Percentiles rank a stretch among this genome's conserved stretches.
phyloP scores from a whole-genome alignment of 2,329 filamentous ascomycete species.

The Madurella mycetomatis region DNA sequence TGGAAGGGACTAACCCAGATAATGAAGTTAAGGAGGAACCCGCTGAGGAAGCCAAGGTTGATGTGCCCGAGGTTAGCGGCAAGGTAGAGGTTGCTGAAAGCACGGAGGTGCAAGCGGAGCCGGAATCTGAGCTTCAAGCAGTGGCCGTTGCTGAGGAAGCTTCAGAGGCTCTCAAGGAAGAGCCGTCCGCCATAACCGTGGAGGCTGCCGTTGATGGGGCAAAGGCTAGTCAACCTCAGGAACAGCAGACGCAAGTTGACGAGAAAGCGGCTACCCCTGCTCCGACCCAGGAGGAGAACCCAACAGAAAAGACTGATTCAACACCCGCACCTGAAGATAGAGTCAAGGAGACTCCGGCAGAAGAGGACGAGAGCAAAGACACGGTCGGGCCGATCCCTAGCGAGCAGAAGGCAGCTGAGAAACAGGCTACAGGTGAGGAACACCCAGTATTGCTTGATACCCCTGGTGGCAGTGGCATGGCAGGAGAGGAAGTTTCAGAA shows the following conservation, averaged over 20 bases:
- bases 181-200: background rate
- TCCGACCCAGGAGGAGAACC: slow-evolving; percentile 2
- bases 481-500: slow-evolving; percentile 24
- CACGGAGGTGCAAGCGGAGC: slow-evolving; percentile 1
- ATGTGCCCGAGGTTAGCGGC: background rate
- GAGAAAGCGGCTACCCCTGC: slow-evolving; percentile 22
- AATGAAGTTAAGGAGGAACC: background rate
- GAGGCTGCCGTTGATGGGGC: slow-evolving; percentile 1
- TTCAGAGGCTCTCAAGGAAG: slow-evolving; percentile 1
- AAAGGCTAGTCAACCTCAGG: slow-evolving; percentile 32
- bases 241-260: slow-evolving; percentile 49
- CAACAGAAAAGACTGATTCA: background rate
- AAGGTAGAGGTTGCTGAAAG: slow-evolving; percentile 4
- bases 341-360: slow-evolving; percentile 9
- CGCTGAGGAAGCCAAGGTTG: background rate
- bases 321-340: slow-evolving; percentile 28
- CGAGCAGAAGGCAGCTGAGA: slow-evolving; percentile 21
- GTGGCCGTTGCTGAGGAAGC: too few species aligned
- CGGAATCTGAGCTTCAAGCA: slow-evolving; percentile 2
- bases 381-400: slow-evolving; percentile 23
- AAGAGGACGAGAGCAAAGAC: slow-evolving; percentile 32
- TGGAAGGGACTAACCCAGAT: background rate
- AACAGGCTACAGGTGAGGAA: slow-evolving; percentile 30
- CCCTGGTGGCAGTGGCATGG: slow-evolving; percentile 24
- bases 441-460: slow-evolving; percentile 29